These are phyloP conservation scores for Aspergillus versicolor DNA, from an alignment of 2,329 filamentous ascomycete genomes.

Conservation along the genomic window DNA sequence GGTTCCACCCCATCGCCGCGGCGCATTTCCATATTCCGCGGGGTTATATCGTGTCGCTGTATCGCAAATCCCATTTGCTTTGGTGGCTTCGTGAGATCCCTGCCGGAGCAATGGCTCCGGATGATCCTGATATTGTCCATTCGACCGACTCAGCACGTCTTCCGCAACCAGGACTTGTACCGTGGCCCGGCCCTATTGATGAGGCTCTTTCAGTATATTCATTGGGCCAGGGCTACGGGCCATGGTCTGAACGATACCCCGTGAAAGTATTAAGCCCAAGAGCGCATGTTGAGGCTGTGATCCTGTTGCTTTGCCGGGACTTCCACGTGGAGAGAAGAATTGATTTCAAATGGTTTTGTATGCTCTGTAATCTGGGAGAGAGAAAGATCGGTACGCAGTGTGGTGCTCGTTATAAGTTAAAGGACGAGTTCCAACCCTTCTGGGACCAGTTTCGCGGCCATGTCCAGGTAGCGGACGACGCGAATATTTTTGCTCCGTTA, in stretches of 20 bases:
- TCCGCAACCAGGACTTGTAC: no score
- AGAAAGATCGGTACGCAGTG: no score
- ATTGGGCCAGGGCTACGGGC: background rate
- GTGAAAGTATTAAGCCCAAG: background rate
- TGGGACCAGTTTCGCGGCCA: no score
- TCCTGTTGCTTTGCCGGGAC: background rate
- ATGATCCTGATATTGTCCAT: background rate
- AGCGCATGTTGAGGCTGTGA: background rate
- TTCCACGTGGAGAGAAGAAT: background rate
- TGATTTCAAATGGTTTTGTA: no score
- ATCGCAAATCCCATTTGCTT: background rate
- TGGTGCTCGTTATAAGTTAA: no score
- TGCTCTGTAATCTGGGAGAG: no score
- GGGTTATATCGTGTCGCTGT: background rate
- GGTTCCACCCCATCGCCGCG: background rate
- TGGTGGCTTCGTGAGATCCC: background rate
- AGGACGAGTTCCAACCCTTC: no score
- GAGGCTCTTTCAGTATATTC: fast-evolving
- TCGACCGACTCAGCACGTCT: no score
- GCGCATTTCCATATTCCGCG: background rate
- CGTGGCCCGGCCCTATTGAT: no score
- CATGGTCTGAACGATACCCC: background rate
- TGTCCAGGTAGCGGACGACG: no score
- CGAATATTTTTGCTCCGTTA: no score
- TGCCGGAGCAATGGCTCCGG: background rate